Evolutionary conservation across 208 protist genomes (phyloP), one percentile per base, ranked within the genome.

Genomic region (Tetramitus jugosus): DNA sequence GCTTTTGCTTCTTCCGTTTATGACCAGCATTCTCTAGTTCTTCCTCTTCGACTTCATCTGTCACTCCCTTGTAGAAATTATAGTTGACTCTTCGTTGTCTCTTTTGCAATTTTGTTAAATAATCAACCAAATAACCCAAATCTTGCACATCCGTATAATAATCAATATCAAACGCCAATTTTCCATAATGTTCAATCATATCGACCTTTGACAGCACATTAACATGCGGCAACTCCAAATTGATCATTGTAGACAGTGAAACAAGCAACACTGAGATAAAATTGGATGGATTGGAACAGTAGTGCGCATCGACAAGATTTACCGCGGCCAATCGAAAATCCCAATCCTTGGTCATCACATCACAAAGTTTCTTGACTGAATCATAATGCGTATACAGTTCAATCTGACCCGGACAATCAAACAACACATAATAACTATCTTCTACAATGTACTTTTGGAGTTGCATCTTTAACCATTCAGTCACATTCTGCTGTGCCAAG

Each of bases 351-450:
- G 4, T 3, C 60, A 95, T 64, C 33, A 46, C 35, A 17, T 89
- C 72, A 40, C 94, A 84, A 76, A 99, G 89, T 4, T 81, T 79
- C 46, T 89, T 87, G 74, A 99, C 86, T 31, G 88, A 76, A 23
- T 87, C 82, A 76, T 97, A 88, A 83, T 98, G 91, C 33, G 97
- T 88, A 82, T 98, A 99, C 42, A 99, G 93, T 87, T 99, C 97
- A 20, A 99, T 95, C 86, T 99, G 97, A 8, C 97, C 97, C 0
- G 97, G 97, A 79, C 90, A 97, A 87, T 99, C 97, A 61, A 99
- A 93, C 42, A 99, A 80, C 13, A 99, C 75, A 71, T 93, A 96
- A 79, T 95, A 91, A 56, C 91, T 93, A 79, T 64, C 80, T 23
- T 65, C 60, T 31, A 69, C 69, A n/a, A n/a, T n/a, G 26, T 71